A percentile compares a stretch with the other conserved stretches of the same genome.
phyloP scores from a whole-genome alignment of 148 eudicot genomes.

The Spergularia marina region DNA sequence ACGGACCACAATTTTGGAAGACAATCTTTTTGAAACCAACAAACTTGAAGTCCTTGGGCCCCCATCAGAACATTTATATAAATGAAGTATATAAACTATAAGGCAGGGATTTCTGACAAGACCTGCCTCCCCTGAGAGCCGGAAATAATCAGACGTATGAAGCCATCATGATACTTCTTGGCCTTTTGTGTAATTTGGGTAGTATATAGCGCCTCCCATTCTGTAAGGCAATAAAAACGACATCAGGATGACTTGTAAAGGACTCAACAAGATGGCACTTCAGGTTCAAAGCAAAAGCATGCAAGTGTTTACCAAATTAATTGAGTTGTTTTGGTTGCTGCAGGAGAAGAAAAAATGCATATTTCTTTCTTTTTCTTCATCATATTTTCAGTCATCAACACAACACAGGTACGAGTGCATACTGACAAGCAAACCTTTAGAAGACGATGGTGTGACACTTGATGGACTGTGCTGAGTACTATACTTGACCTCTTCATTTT shows the following conservation, averaged over 20 bases:
- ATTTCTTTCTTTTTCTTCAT: neutral
- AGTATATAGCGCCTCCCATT: conserved; percentile 87
- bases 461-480: conserved; percentile 46
- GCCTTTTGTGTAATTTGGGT: conserved; percentile 75
- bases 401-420: neutral
- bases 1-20: neutral
- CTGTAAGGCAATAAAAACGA: conserved; percentile 33
- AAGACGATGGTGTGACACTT: conserved; percentile 32
- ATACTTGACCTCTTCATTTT: conserved; percentile 60
- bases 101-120: conserved; percentile 12
- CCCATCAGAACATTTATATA: neutral
- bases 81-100: neutral
- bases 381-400: neutral
- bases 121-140: conserved; percentile 87
- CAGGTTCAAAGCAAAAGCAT: neutral
- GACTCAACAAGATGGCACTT: neutral
- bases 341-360: neutral
- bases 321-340: neutral
- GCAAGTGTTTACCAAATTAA: neutral
- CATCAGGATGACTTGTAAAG: neutral
- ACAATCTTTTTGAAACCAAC: neutral
- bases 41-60: neutral
- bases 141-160: conserved; percentile 46
- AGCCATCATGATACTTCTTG: conserved; percentile 92
- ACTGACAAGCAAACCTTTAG: conserved; percentile 41